A percentile compares a stretch with the other conserved stretches of the same genome.
Conservation (phyloP, 352 stramenopile species). For the Lagenidium sp. region DNA sequence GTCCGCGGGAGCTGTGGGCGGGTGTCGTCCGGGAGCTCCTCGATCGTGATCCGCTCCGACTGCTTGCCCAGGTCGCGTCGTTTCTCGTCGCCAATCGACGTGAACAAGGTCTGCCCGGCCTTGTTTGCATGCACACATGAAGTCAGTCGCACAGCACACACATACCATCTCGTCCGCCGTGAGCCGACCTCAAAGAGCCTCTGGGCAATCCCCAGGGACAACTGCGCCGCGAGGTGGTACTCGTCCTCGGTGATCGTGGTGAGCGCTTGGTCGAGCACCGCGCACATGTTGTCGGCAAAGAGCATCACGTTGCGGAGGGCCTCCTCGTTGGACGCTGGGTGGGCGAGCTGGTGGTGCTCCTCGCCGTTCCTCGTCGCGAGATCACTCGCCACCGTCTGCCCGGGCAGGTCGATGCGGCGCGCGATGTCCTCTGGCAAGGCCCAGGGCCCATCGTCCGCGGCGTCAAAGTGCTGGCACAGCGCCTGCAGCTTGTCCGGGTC, state of each 20-base stretch:
- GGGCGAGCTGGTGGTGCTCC: neutral
- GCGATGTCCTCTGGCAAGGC: slow-evolving; percentile 21
- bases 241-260: slow-evolving; percentile 70
- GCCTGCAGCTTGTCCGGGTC: slow-evolving; percentile 54
- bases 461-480: slow-evolving; percentile 45
- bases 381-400: too few relatives aligned
- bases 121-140: slow-evolving; percentile 3
- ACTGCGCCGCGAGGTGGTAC: slow-evolving; percentile 46
- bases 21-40: slow-evolving; percentile 42
- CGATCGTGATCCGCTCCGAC: slow-evolving; percentile 55
- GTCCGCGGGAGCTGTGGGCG: slow-evolving; percentile 2
- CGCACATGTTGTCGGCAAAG: slow-evolving; percentile 68
- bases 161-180: neutral
- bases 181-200: slow-evolving; percentile 45
- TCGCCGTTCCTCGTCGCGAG: too few relatives aligned
- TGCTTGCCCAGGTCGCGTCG: slow-evolving; percentile 27
- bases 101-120: slow-evolving; percentile 56
- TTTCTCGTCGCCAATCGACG: slow-evolving; percentile 63
- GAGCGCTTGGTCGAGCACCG: slow-evolving; percentile 60
- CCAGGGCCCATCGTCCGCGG: slow-evolving; percentile 27
- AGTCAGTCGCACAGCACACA: neutral
- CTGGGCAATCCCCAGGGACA: slow-evolving; percentile 68
- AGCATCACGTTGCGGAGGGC: slow-evolving; percentile 66
- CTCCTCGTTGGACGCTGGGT: slow-evolving; percentile 36
- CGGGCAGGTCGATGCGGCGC: too few relatives aligned